Evolutionary conservation across 108 stramenopile species (phyloP), one percentile per base, ranked within the genome.

Genomic region (Skeletonema menzelii): DNA sequence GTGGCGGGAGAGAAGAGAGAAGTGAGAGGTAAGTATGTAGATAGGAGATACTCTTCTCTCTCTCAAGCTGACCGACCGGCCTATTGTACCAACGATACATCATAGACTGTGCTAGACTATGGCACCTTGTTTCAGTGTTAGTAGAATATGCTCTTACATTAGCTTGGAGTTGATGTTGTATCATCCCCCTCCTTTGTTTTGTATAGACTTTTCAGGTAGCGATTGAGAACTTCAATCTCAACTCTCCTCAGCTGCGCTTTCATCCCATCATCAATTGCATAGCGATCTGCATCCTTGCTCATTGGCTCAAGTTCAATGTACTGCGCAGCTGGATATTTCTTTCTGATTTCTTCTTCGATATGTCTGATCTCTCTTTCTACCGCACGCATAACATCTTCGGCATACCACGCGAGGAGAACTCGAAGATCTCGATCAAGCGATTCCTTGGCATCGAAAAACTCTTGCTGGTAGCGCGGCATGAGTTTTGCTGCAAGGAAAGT

Each of bases 301-400:
- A 97, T 97, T 1, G 98, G 98, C 82, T 99, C 98, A 27, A 99
- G 83, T 75, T 99, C 98, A 64, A 99, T 99, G 78, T 86, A 99
- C 22, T 95, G 91, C 0, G 98, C 98, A 8, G 90, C 92, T 1
- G 98, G 98, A 82, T 99, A 92, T 70, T 85, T 77, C 47, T 77
- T 75, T 27, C 97, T 88, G 26, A 99, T 98, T 72, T 88, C 80
- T n/a, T 84, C 82, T 84, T 99, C 98, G 27, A 97, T 92, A 56
- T 93, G 88, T 53, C 96, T 82, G 5, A 99, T 92, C 83, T 98
- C 98, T 35, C 92, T 67, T 85, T 99, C 99, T 0, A 97, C 95
- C 5, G 89, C 78, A 20, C 99, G 82, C 78, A 98, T 97, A 17
- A 99, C 97, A 79, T 99, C 99, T 76, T 99, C 99, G 1, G 99